A percentile compares a stretch with the other conserved stretches of the same genome.
These are phyloP conservation scores for Rhizopus stolonifer DNA, from an alignment of 371 early-diverging fungal genomes.

Conservation along the genomic window DNA sequence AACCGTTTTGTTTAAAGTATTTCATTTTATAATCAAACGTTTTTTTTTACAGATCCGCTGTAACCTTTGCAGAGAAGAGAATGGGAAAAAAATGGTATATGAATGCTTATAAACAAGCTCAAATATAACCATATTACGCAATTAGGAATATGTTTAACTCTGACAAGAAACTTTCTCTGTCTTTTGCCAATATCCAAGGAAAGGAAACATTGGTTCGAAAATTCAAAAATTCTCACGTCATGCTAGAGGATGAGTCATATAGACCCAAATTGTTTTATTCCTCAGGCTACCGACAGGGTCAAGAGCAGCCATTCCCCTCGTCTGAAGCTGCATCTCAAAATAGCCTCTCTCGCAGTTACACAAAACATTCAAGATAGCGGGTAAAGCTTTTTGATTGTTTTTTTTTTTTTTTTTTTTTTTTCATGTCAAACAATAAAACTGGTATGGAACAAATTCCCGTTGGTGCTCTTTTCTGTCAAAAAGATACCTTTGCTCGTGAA, in stretches of 20 bases:
- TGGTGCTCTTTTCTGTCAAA: slow-evolving; percentile 41
- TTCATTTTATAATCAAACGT: neutral
- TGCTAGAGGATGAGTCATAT: slow-evolving; percentile 72
- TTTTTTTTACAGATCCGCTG: slow-evolving; percentile 45
- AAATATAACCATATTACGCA: neutral
- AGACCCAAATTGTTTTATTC: slow-evolving; percentile 78
- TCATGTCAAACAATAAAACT: slow-evolving; percentile 1
- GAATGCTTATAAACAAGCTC: neutral
- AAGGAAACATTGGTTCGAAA: slow-evolving; percentile 76
- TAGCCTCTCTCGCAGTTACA: neutral
- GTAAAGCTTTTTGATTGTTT: neutral
- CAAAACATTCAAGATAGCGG: neutral
- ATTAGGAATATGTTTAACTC: slow-evolving; percentile 80
- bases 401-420: neutral
- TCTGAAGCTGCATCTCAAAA: neutral
- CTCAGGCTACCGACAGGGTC: slow-evolving; percentile 57
- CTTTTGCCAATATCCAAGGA: slow-evolving; percentile 92
- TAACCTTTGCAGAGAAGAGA: slow-evolving; percentile 71
- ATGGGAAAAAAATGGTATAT: slow-evolving; percentile 80
- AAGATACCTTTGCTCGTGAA: slow-evolving; percentile 31
- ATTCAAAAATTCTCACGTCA: slow-evolving; percentile 82
- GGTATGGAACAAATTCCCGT: slow-evolving; percentile 33
- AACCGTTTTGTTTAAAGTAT: slow-evolving; percentile 37
- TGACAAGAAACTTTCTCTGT: slow-evolving; percentile 81
- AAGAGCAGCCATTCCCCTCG: slow-evolving; percentile 37